phyloP scores from a whole-genome alignment of 306 rosid species.

The Biancaea sappan region DNA sequence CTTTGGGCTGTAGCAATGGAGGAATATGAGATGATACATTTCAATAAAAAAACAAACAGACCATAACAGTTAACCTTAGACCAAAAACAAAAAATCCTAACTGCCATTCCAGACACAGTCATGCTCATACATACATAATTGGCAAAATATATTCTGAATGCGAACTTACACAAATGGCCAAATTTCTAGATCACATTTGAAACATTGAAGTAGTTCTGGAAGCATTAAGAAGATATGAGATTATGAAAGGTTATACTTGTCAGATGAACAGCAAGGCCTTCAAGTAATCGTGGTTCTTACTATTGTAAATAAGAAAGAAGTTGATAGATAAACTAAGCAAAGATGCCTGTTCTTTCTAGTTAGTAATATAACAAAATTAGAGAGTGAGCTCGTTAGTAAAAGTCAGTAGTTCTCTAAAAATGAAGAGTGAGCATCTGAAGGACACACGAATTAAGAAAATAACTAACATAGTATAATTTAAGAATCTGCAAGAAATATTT shows the following conservation, averaged over 20 bases:
- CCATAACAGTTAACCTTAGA: neutral
- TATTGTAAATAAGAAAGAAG: neutral
- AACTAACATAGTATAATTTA: slow-evolving; percentile 12
- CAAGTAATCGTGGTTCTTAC: neutral
- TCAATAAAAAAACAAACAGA: neutral
- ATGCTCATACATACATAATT: neutral
- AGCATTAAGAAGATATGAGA: neutral
- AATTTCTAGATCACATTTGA: neutral
- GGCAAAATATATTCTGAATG: neutral
- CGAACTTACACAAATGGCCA: neutral
- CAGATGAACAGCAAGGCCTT: neutral
- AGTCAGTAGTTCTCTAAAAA: neutral
- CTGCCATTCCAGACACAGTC: neutral
- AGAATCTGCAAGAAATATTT: slow-evolving; percentile 16
- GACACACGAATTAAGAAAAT: neutral
- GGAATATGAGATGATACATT: neutral
- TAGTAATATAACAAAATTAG: neutral
- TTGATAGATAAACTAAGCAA: neutral
- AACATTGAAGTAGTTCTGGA: neutral
- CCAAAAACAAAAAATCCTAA: neutral
- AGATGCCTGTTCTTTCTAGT: neutral
- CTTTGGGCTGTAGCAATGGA: neutral
- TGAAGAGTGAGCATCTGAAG: neutral
- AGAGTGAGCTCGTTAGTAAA: neutral
- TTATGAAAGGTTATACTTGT: slow-evolving; percentile 3